Conservation (phyloP, 2,329 filamentous ascomycete genomes). For the Alternaria panax region DNA sequence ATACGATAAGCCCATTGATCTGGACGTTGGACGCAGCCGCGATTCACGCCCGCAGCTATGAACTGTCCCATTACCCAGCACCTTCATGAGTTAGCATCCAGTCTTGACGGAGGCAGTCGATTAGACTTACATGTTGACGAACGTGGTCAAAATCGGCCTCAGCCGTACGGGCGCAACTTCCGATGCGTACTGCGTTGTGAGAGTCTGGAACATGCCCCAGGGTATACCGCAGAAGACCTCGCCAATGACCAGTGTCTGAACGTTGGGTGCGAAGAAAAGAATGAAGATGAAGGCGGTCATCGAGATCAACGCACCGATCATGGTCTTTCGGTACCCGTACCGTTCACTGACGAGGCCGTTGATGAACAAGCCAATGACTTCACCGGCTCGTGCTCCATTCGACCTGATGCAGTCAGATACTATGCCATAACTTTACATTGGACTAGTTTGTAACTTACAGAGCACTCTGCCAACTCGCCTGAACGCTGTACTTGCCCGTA, state of each 20-base stretch:
- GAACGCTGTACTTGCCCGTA: conserved; percentile 49
- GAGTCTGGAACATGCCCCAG: conserved; percentile 56
- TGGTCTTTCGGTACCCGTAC: conserved; percentile 54
- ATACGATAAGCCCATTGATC: conserved; percentile 74
- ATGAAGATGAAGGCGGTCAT: conserved; percentile 55
- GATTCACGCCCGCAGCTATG: conserved; percentile 73
- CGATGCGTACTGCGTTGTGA: conserved; percentile 57
- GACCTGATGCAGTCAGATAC: conserved; percentile 27
- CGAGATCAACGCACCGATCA: conserved; percentile 51
- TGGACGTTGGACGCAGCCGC: conserved; percentile 67
- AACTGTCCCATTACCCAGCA: conserved; percentile 78
- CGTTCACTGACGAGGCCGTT: conserved; percentile 54
- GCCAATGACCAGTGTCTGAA: conserved; percentile 49
- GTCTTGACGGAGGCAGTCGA: background rate
- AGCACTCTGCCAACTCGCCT: conserved; percentile 55
- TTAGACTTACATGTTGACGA: conserved; percentile 65
- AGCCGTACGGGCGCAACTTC: conserved; percentile 73
- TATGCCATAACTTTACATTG: background rate
- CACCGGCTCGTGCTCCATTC: conserved; percentile 55
- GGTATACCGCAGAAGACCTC: conserved; percentile 56
- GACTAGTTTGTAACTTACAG: conserved; percentile 33
- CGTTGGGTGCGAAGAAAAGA: conserved; percentile 55
- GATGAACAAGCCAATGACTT: conserved; percentile 54
- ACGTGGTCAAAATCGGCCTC: conserved; percentile 64
- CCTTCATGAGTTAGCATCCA: conserved; percentile 13